These are phyloP conservation scores for Daldinia childiae DNA, from an alignment of 495 filamentous ascomycete genomes.

Conservation along the genomic window DNA sequence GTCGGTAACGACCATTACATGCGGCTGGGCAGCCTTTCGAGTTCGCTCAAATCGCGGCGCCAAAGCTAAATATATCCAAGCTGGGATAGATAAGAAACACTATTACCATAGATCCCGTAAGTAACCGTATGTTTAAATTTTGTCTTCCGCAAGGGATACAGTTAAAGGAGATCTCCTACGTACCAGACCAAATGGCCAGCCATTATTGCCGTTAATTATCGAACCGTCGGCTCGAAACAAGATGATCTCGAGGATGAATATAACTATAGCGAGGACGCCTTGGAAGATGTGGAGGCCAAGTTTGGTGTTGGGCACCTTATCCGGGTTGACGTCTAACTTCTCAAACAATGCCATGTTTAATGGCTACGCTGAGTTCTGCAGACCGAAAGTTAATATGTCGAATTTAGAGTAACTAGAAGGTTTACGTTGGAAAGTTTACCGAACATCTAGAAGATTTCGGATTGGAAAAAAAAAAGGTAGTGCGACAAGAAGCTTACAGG, in stretches of 20 bases:
- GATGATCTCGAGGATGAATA: slow-evolving; percentile 76
- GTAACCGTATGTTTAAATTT: not conserved
- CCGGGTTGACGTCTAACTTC: slow-evolving; percentile 58
- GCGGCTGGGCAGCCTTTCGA: slow-evolving; percentile 79
- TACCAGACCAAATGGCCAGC: slow-evolving; percentile 83
- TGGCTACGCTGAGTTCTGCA: slow-evolving; percentile 15
- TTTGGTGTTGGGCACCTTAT: slow-evolving; percentile 66
- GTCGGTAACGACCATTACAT: slow-evolving; percentile 82
- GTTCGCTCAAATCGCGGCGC: slow-evolving; percentile 87
- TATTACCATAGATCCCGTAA: slow-evolving; percentile 48
- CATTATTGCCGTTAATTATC: slow-evolving; percentile 71
- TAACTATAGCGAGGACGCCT: slow-evolving; percentile 71
- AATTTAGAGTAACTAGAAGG: not conserved
- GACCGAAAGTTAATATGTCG: slow-evolving; percentile 18
- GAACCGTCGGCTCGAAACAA: slow-evolving; percentile 70
- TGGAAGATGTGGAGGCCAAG: slow-evolving; percentile 68
- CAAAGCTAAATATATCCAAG: slow-evolving; percentile 83
- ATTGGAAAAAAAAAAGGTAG: slow-evolving; percentile 14
- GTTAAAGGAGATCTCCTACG: slow-evolving; percentile 40
- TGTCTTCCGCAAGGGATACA: not conserved
- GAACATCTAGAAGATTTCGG: slow-evolving; percentile 23
- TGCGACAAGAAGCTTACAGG: slow-evolving; percentile 20
- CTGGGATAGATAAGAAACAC: slow-evolving; percentile 88
- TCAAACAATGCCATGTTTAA: slow-evolving; percentile 47
- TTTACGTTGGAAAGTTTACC: slow-evolving; percentile 14